phyloP scores from a whole-genome alignment of 2,329 filamentous ascomycete genomes.

The Penicillium expansum region DNA sequence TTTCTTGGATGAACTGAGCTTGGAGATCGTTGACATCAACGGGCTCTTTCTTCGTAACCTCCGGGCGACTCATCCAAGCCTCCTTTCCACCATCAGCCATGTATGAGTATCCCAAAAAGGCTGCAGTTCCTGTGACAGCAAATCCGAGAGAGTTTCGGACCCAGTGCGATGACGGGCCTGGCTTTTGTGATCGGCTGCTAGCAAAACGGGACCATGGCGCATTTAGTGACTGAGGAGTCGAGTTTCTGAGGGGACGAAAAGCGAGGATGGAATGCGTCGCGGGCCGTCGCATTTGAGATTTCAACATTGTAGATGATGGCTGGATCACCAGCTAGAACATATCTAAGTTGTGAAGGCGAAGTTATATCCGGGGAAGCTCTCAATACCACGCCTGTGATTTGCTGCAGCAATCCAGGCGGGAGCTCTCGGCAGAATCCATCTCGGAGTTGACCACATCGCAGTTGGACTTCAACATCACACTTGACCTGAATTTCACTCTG shows the following conservation, averaged over 20 bases:
- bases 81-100: slow-evolving; percentile 20
- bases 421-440: slow-evolving; percentile 36
- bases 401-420: slow-evolving; percentile 34
- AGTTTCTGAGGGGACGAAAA: slow-evolving; percentile 21
- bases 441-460: slow-evolving; percentile 25
- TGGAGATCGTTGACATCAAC: slow-evolving; percentile 62
- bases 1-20: slow-evolving; percentile 83
- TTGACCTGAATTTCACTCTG: neutral
- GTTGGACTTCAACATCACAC: slow-evolving; percentile 2
- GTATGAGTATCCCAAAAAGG: slow-evolving; percentile 34
- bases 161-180: slow-evolving; percentile 26
- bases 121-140: slow-evolving; percentile 31
- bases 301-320: slow-evolving; percentile 26
- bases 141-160: slow-evolving; percentile 32
- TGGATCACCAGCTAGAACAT: slow-evolving; percentile 6
- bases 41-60: slow-evolving; percentile 20
- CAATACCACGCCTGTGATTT: slow-evolving; percentile 6
- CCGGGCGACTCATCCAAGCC: slow-evolving; percentile 18
- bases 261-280: slow-evolving; percentile 21
- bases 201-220: slow-evolving; percentile 31
- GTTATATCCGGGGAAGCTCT: slow-evolving; percentile 17
- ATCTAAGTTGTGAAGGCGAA: neutral
- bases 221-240: slow-evolving; percentile 17
- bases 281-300: slow-evolving; percentile 26
- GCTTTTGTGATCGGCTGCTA: slow-evolving; percentile 23